phyloP scores from a whole-genome alignment of 192 early-diverging fungal species.

The Podila minutissima region DNA sequence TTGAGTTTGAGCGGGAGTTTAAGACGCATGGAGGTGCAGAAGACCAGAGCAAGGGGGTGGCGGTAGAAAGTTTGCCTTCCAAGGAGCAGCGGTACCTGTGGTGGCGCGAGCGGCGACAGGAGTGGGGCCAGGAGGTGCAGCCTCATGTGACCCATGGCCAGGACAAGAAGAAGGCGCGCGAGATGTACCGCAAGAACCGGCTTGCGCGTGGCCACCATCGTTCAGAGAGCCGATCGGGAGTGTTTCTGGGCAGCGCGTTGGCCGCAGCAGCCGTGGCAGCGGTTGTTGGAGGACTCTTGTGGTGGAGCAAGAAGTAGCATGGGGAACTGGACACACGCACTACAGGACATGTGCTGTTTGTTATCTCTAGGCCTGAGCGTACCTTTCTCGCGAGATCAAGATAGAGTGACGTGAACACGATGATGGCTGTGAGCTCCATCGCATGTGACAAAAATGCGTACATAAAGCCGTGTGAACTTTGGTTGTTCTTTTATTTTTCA shows the following conservation, averaged over 20 bases:
- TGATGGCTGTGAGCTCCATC: too few species aligned
- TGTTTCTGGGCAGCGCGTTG: background rate
- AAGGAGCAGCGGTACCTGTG: conserved; percentile 47
- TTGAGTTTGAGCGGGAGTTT: conserved; percentile 51
- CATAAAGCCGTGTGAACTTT: too few species aligned
- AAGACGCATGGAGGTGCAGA: background rate
- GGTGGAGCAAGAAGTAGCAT: conserved; percentile 5
- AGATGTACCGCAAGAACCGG: background rate
- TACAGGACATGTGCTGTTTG: too few species aligned
- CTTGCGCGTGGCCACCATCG: background rate
- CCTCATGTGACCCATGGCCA: background rate
- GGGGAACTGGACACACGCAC: background rate
- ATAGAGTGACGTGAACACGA: too few species aligned
- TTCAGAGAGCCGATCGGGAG: background rate
- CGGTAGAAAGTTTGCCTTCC: conserved; percentile 11
- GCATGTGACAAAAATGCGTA: too few species aligned
- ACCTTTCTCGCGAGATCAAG: too few species aligned
- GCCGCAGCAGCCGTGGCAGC: conserved; percentile 3
- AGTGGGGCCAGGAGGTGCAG: conserved; percentile 35
- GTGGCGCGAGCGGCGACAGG: conserved; percentile 38
- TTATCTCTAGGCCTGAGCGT: too few species aligned
- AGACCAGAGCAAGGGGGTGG: background rate
- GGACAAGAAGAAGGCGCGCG: background rate
- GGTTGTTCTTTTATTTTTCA: too few species aligned
- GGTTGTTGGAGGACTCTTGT: conserved; percentile 16